Percentiles rank a stretch among this genome's conserved stretches.
phyloP scores from a whole-genome alignment of 1,284 basidiomycete species.

The Abortiporus biennis region DNA sequence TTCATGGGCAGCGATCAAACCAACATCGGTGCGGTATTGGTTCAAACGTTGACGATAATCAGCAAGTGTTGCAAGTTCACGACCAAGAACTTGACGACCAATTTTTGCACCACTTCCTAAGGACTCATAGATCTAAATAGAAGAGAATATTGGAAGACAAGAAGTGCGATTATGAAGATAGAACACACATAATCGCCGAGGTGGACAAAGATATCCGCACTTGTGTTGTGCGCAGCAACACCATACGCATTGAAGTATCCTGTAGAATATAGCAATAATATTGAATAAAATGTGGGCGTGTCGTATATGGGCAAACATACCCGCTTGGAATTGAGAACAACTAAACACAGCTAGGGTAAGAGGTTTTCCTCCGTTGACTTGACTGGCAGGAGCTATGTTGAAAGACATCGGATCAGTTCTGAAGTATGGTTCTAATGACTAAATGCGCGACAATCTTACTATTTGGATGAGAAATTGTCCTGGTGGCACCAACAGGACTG shows the following conservation, averaged over 20 bases:
- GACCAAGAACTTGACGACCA: slow-evolving; percentile 40
- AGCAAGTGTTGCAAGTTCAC: slow-evolving; percentile 54
- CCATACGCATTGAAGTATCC: slow-evolving; percentile 71
- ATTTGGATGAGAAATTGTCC: slow-evolving; percentile 40
- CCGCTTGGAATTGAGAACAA: slow-evolving; percentile 50
- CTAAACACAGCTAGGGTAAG: slow-evolving; percentile 55
- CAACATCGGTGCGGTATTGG: slow-evolving; percentile 53
- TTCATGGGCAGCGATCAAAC: slow-evolving; percentile 44
- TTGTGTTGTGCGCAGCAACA: slow-evolving; percentile 49
- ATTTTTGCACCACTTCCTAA: slow-evolving; percentile 40
- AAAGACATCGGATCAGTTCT: slow-evolving; percentile 1
- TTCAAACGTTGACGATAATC: slow-evolving; percentile 59
- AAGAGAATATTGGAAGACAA: not conserved
- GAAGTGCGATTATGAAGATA: not conserved
- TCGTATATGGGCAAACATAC: slow-evolving; percentile 20
- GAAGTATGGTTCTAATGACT: not conserved
- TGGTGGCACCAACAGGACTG: slow-evolving; percentile 44
- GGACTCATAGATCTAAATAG: slow-evolving; percentile 42
- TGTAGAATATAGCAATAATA: slow-evolving; percentile 17
- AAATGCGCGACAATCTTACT: slow-evolving; percentile 27
- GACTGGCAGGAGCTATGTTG: slow-evolving; percentile 37
- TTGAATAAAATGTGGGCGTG: not conserved
- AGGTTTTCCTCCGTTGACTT: slow-evolving; percentile 51
- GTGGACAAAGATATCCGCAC: slow-evolving; percentile 56
- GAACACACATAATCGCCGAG: slow-evolving; percentile 56